These are phyloP conservation scores for Anisogramma anomala DNA, from an alignment of 2,329 filamentous ascomycete genomes.

Conservation along the genomic window DNA sequence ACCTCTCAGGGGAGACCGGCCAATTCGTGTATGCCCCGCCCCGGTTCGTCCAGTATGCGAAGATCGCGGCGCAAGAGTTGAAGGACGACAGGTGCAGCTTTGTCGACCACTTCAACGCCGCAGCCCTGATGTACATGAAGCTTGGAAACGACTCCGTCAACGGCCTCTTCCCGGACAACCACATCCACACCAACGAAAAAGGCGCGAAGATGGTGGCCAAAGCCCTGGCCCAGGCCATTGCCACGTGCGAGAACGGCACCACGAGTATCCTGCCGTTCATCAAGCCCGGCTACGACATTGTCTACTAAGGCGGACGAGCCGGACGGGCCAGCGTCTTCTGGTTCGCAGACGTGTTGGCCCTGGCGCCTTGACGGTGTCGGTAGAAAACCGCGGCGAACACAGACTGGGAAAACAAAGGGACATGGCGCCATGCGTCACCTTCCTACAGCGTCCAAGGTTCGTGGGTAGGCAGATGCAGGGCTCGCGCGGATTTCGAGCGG, in stretches of 20 bases:
- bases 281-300: slow-evolving; percentile 16
- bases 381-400: too few species aligned
- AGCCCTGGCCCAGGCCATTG: slow-evolving; percentile 44
- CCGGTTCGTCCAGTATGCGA: slow-evolving; percentile 44
- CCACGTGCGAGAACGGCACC: slow-evolving; percentile 18
- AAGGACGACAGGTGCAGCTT: slow-evolving; percentile 32
- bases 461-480: too few species aligned
- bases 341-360: too few species aligned
- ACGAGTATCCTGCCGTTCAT: slow-evolving; percentile 19
- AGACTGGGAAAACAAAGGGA: too few species aligned
- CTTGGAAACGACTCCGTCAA: slow-evolving; percentile 37
- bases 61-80: slow-evolving; percentile 28
- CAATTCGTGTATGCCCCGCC: slow-evolving; percentile 32
- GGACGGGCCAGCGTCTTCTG: too few species aligned
- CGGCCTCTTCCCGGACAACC: slow-evolving; percentile 42
- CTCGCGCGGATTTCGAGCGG: too few species aligned
- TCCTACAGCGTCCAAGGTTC: too few species aligned
- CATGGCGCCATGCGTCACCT: too few species aligned
- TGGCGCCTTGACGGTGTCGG: too few species aligned
- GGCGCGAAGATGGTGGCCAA: slow-evolving; percentile 43
- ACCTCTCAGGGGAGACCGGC: slow-evolving; percentile 39
- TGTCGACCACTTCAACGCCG: slow-evolving; percentile 47
- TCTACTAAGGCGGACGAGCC: too few species aligned
- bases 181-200: slow-evolving; percentile 46
- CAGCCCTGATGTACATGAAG: slow-evolving; percentile 36